A percentile compares a stretch with the other conserved stretches of the same genome.
phyloP scores from a whole-genome alignment of 495 filamentous ascomycete species.

The Lasiosphaeria miniovina region DNA sequence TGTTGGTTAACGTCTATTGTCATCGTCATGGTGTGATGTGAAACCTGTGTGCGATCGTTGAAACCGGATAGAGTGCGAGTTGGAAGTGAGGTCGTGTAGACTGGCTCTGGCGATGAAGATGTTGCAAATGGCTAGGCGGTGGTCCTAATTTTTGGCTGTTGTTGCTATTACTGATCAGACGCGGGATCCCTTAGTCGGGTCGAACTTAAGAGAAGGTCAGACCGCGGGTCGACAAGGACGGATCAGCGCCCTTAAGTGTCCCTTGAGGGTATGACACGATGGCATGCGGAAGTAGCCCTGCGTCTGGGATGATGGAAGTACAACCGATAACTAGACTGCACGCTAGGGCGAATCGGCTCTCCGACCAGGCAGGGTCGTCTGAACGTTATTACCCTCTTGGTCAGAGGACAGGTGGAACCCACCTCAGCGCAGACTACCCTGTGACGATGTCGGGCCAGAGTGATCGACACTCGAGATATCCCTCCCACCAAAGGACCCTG shows the following conservation, averaged over 20 bases:
- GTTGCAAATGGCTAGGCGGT: conserved; percentile 21
- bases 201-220: conserved; percentile 39
- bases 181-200: conserved; percentile 42
- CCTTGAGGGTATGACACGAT: conserved; percentile 38
- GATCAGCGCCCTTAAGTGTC: conserved; percentile 80
- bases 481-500: conserved; percentile 33
- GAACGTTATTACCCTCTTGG: conserved; percentile 44
- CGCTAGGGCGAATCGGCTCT: conserved; percentile 39
- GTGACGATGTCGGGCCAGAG: conserved; percentile 44
- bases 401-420: conserved; percentile 42
- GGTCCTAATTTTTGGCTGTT: conserved; percentile 18
- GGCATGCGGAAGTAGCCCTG: conserved; percentile 37
- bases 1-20: conserved; percentile 79
- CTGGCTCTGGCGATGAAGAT: conserved; percentile 18
- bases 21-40: conserved; percentile 65
- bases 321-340: conserved; percentile 16
- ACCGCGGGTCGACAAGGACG: conserved; percentile 49
- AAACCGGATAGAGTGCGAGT: conserved; percentile 14
- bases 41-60: not conserved
- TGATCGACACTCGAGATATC: conserved; percentile 40
- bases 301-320: conserved; percentile 14
- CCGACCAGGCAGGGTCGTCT: conserved; percentile 36
- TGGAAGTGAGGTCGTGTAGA: conserved; percentile 4
- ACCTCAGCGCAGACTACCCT: conserved; percentile 20
- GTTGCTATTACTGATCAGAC: conserved; percentile 48